phyloP scores from a whole-genome alignment of 83 land plant species.

The Picea abies region DNA sequence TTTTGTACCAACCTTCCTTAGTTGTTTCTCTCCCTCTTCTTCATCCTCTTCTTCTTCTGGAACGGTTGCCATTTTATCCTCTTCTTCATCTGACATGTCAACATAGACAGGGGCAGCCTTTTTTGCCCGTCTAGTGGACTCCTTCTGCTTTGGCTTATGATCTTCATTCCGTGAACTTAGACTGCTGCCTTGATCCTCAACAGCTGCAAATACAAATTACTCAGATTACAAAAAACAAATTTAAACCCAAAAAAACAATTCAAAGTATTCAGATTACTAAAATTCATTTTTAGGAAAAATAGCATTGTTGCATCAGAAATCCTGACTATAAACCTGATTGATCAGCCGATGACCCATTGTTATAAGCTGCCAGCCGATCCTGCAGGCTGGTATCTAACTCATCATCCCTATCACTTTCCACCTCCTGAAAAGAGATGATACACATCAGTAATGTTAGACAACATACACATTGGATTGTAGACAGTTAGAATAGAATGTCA shows the following conservation, averaged over 20 bases:
- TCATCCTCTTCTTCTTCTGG: constrained; percentile 20
- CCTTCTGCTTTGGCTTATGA: constrained; percentile 26
- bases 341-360: constrained; percentile 50
- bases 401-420: constrained; percentile 75
- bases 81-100: constrained; percentile 42
- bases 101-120: constrained; percentile 22
- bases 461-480: background rate
- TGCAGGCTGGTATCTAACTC: constrained; percentile 52
- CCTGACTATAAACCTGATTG: constrained; percentile 16
- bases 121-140: constrained; percentile 34
- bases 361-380: constrained; percentile 75
- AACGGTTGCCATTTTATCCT: constrained; percentile 17
- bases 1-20: constrained; percentile 9
- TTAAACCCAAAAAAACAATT: background rate
- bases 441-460: constrained; percentile 13
- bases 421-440: constrained; percentile 14
- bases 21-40: constrained; percentile 19
- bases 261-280: too few relatives aligned
- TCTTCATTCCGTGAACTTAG: constrained; percentile 13
- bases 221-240: background rate
- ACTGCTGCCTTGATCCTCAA: constrained; percentile 27
- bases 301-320: too few relatives aligned
- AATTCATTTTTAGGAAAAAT: too few relatives aligned
- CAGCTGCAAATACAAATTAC: constrained; percentile 13
- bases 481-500: background rate